Evolutionary conservation across 2,329 filamentous ascomycete genomes (phyloP), one percentile per base, ranked within the genome.

Genomic region (Apiospora pterosperma): DNA sequence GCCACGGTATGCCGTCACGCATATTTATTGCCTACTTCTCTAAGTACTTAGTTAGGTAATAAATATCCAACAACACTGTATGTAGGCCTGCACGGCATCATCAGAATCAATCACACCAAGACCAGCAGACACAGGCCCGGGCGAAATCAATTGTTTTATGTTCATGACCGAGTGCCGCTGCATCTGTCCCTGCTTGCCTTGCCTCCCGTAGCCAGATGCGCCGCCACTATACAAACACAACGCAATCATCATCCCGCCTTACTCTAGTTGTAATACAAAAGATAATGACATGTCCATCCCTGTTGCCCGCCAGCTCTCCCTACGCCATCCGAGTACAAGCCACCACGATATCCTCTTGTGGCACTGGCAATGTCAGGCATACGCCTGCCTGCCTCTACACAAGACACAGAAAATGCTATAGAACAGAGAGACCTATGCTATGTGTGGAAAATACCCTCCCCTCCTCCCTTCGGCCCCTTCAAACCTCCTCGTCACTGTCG

Each of bases 401-500:
- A 31, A 7, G 25, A 31, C 25, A 52, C 44, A 19, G 14, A 52
- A 16, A 55, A 55, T 28, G 25, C 31, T 55, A 34, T 55, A 55
- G 48, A 55, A 55, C 48, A 34, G 21, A 34, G 21, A 34, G 16
- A 55, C 48, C 28, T 55, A n/a, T 55, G 28, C 28, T 55, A 55
- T 55, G 48, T 34, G 28, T n/a, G 48, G 28, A n/a, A 12, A 5
- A 19, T 19, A 16, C 23, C 16, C 19, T 5, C 16, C 16, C 6
- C 8, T 19, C 12, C 28, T 8, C 16, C 44, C 44, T 28, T 23
- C 5, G 19, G 28, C 28, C 5, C 14, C 28, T 52, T 79, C 74
- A 89, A 60, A 90, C 91, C 67, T 97, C 95, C 74, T 97, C 93
- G 69, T 97, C 95, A 70, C 93, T 93, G 66, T 97, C 94, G 70